These are phyloP conservation scores for Colletotrichum truncatum DNA, from an alignment of 2,329 filamentous ascomycete species.

Conservation along the genomic window DNA sequence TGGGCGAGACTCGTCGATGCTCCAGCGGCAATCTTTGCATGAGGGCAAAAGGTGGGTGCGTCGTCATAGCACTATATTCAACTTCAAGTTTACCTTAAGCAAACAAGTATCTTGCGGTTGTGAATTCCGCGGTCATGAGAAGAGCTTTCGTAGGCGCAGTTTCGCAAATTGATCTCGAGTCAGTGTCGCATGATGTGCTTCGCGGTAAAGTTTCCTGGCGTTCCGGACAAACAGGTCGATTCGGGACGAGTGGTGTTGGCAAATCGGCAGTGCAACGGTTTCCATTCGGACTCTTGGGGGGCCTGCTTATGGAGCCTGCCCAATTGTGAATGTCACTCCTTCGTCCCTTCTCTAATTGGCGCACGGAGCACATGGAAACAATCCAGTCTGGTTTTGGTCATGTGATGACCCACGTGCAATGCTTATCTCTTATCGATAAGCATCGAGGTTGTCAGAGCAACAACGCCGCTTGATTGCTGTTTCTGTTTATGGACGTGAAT, in stretches of 20 bases:
- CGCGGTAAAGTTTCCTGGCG: constrained; percentile 7
- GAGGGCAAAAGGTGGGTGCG: not conserved
- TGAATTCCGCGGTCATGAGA: not conserved
- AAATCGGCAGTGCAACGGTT: not conserved
- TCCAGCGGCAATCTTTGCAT: not conserved
- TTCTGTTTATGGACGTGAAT: constrained; percentile 6
- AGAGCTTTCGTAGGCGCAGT: not conserved
- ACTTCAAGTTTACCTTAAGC: not conserved
- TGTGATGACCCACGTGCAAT: not conserved
- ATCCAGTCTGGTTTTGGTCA: not conserved
- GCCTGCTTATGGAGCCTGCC: not conserved
- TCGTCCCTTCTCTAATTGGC: not conserved
- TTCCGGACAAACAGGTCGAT: not conserved
- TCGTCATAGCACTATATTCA: not conserved
- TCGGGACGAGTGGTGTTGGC: not conserved
- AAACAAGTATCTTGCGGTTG: not conserved
- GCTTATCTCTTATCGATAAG: not conserved
- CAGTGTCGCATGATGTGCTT: not conserved
- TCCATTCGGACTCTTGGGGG: not conserved
- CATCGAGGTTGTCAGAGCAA: constrained; percentile 21
- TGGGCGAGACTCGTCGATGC: not conserved
- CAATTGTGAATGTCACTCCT: not conserved
- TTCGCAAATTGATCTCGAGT: not conserved
- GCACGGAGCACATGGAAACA: not conserved
- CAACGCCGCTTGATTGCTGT: not conserved